These are phyloP conservation scores for Xerocomellus intermedius DNA, from an alignment of 768 basidiomycete genomes.

Conservation along the genomic window DNA sequence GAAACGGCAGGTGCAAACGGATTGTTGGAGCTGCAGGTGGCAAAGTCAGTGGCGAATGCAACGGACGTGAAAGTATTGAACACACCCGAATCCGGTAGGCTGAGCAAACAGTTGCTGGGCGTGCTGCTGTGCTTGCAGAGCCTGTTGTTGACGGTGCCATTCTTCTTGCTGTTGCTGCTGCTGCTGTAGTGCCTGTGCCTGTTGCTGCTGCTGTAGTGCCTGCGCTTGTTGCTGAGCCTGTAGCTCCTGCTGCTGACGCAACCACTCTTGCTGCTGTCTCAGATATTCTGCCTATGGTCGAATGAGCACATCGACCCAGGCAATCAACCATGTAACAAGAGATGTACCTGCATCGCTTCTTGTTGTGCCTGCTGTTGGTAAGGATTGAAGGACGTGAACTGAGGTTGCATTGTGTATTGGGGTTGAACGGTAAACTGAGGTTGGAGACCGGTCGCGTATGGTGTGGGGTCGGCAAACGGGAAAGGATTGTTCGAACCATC, in stretches of 20 bases:
- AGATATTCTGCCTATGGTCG: conserved; percentile 40
- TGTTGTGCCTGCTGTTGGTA: conserved; percentile 93
- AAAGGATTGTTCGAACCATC: conserved; percentile 51
- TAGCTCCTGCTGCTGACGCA: conserved; percentile 60
- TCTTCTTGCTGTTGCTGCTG: conserved; percentile 51
- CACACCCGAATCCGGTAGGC: conserved; percentile 76
- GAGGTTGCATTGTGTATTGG: conserved; percentile 72
- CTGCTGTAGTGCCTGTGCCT: conserved; percentile 38
- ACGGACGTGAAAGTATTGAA: conserved; percentile 1
- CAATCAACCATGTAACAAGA: neutral
- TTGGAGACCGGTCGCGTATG: conserved; percentile 56
- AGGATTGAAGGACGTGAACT: conserved; percentile 92
- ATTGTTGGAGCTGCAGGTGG: conserved; percentile 80
- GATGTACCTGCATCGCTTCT: conserved; percentile 67
- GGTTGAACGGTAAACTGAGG: conserved; percentile 80
- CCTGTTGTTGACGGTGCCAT: conserved; percentile 63
- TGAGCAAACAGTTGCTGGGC: conserved; percentile 51
- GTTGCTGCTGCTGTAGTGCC: conserved; percentile 11
- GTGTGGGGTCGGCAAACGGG: conserved; percentile 59
- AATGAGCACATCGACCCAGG: conserved; percentile 8
- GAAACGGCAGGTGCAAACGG: conserved; percentile 69
- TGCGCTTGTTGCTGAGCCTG: conserved; percentile 46
- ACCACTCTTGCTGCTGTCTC: conserved; percentile 64
- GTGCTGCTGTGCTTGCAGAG: conserved; percentile 44
- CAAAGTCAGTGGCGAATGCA: conserved; percentile 20